Base-by-base conservation (phyloP, 1,284 basidiomycete genomes). In the Sphaerobolus stellatus region DNA sequence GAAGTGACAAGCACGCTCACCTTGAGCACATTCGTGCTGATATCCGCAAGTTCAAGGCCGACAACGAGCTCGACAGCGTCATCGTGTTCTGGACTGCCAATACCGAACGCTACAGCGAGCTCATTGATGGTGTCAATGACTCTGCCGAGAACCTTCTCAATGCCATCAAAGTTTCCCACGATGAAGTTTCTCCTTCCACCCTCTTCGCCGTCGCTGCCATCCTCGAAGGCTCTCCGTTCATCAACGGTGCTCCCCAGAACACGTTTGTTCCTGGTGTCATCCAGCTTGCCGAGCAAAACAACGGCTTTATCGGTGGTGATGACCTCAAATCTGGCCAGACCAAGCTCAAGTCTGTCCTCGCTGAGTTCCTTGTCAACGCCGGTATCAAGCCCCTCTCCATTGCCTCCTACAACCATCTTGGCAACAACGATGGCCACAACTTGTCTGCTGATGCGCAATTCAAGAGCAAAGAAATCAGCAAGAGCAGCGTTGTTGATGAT, bases 181-280 rank as follows among this genome's bases (percentile, higher is more conserved):
- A 82, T 16, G 96, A 99, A 72, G 88, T 98, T 18, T 94, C 95
- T 13, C 96, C 97, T 5, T 97, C 93, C 54, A 96, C 94, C 56
- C 72, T 98, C 65, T 99, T 98, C 67, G 96, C 95, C 30, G 88
- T 98, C 58, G 96, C 95, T 5, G 83, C 94, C 30, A 98, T 99
- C 71, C 88, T 98, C 62, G 96, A 98, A 75, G 90, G 90, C 58
- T 87, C 88, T 63, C 94, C 96, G 28, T 98, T 96, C 80, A 86
- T 99, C 72, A 99, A 98, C 68, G 96, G 96, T 52, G 94, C 95
- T 24, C 96, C 96, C 20, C 96, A 99, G 81, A 99, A 99, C 84
- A 98, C 96, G 6, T 98, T 98, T 68, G 94, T 99, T 29, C 96
- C 97, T 1, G 96, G 97, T 64, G 88, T 89, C 64, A 90, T 99